phyloP scores from a whole-genome alignment of 208 protist genomes.

The Trypanosoma congolense region DNA sequence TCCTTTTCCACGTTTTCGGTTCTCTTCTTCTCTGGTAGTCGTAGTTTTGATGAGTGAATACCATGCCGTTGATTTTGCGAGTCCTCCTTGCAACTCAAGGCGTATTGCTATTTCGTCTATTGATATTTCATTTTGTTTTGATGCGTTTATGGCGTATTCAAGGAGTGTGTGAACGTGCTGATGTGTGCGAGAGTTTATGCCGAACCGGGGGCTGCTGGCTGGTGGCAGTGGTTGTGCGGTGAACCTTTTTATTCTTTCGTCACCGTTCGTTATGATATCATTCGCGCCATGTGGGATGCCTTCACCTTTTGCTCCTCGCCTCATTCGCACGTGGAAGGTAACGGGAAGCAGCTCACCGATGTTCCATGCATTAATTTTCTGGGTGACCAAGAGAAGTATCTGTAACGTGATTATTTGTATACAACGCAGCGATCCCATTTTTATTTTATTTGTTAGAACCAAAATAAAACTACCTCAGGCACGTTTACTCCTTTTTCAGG shows the following conservation, averaged over 20 bases:
- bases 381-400: neutral
- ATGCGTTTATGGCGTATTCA: slow-evolving; percentile 15
- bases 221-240: slow-evolving; percentile 41
- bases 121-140: slow-evolving; percentile 8
- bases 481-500: no score
- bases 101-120: slow-evolving; percentile 56
- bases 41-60: slow-evolving; percentile 33
- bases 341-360: slow-evolving; percentile 52
- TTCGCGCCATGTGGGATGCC: slow-evolving; percentile 9
- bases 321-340: slow-evolving; percentile 51
- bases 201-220: slow-evolving; percentile 45
- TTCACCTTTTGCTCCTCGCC: slow-evolving; percentile 17
- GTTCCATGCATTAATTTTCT: slow-evolving; percentile 17
- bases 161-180: slow-evolving; percentile 21
- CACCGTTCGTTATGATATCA: slow-evolving; percentile 14
- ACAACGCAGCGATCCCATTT: no score
- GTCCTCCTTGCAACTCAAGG: slow-evolving; percentile 46
- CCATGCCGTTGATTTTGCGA: slow-evolving; percentile 70
- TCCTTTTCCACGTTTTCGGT: neutral
- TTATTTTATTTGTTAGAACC: no score
- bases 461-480: no score
- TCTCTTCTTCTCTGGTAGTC: slow-evolving; percentile 1
- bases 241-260: slow-evolving; percentile 11
- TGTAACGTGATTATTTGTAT: neutral
- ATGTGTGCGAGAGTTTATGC: slow-evolving; percentile 35